Conservation (phyloP, 2,329 filamentous ascomycete species). For the Domatiomyces globalis region DNA sequence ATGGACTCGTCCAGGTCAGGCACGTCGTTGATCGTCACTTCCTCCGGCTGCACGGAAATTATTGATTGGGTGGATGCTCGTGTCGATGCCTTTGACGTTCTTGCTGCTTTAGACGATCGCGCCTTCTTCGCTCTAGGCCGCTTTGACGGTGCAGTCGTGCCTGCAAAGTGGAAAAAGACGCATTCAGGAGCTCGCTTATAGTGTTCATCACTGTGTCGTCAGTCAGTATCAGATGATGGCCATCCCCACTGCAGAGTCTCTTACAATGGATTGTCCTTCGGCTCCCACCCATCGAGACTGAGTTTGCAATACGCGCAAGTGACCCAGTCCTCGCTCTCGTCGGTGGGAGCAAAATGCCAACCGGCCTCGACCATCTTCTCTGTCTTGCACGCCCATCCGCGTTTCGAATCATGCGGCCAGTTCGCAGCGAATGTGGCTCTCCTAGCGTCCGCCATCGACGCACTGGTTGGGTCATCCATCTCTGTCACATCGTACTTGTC, state of each 20-base stretch:
- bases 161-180: constrained; percentile 63
- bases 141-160: constrained; percentile 39
- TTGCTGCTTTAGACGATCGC: constrained; percentile 37
- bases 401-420: constrained; percentile 84
- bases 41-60: constrained; percentile 31
- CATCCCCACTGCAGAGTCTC: constrained; percentile 19
- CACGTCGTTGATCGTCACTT: constrained; percentile 19
- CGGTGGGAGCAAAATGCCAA: constrained; percentile 81
- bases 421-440: constrained; percentile 66
- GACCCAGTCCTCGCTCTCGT: constrained; percentile 74
- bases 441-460: constrained; percentile 60
- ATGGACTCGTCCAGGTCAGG: constrained; percentile 37
- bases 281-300: constrained; percentile 88
- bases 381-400: constrained; percentile 76
- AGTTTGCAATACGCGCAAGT: constrained; percentile 84
- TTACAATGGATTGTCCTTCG: constrained; percentile 73
- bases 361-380: constrained; percentile 86
- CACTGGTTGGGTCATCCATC: constrained; percentile 58
- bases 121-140: constrained; percentile 40
- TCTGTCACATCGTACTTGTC: constrained; percentile 45
- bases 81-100: constrained; percentile 52
- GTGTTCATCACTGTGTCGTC: constrained; percentile 59
- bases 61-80: constrained; percentile 43
- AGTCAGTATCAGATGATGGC: not conserved
- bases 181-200: constrained; percentile 64